Base-by-base conservation (phyloP, 805 yeast species). In the Starmerella stellata region DNA sequence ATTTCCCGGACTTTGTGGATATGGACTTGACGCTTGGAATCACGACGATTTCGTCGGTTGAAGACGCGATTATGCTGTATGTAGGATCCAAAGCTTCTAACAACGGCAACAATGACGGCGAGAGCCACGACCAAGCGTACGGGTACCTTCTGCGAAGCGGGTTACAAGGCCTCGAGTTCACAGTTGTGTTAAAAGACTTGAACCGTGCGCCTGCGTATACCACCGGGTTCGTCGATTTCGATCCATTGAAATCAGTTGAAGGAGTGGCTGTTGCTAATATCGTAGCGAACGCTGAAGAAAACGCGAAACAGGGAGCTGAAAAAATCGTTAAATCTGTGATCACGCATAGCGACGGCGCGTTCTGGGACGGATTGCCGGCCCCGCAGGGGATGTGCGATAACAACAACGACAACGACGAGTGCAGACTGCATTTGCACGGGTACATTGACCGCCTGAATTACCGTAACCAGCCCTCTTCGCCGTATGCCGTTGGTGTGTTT, bases 341-440 rank as follows among this genome's bases (percentile, higher is more conserved):
- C 39, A 72, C 95, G 0, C 81, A 75, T 52, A 82, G 82, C 55
- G 95, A 90, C 56, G 98, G 95, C 40, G 80, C 87, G 3, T 75
- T 76, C 44, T 87, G 96, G 95, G 56, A 64, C 4, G 72, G 62
- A 42, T 49, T 90, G 16, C 52, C 56, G 1, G 87, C 95, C 4
- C 95, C 95, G 4, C 42, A 59, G 1, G 61, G 57, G 14, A 81
- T 79, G 52, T 83, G 94, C 53, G 49, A 51, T 17, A 57, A 62
- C 9, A 41, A 44, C 19, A 66, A 70, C 4, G 49, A 74, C 14
- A 18, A 21, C 14, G 66, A 65, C 2, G 65, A 70, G 35, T 87
- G 95, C 50, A 74, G 93, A 0, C 67, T 87, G 49, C 78, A 87
- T 53, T 57, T 87, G 35, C 95, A 83, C 54, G 92, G 96, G 0